Base-by-base conservation (phyloP, 495 filamentous ascomycete species). In the Tuber melanosporum region DNA sequence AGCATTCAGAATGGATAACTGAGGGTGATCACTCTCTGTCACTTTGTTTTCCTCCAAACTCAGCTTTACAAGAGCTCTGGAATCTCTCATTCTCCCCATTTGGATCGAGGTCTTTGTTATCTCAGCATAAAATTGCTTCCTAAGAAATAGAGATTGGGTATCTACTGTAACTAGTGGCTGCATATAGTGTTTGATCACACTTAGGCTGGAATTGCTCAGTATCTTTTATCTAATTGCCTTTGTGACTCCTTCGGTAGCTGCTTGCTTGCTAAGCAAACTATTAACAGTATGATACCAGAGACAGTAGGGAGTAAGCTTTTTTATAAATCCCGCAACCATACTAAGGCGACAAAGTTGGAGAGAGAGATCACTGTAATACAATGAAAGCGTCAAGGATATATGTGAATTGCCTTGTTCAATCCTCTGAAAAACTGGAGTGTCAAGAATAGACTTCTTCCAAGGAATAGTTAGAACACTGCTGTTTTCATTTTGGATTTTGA, bases 391-490 rank as follows among this genome's bases (percentile, higher is more conserved):
- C 1, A 15, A 2, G 17, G 15, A 47, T 15, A 47, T 9, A n/a
- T 43, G 36, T 43, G 70, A 71, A 20, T 19, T 10, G 36, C 36
- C 20, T 32, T 19, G 17, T 43, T 71, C 70, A 39, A 43, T 22
- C 36, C 70, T n/a, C 70, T n/a, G 70, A 39, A 71, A 43, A 71
- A 36, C 70, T n/a, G n/a, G 26, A 12, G 42, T 71, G 42, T 71
- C 70, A 17, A 71, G 5, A 43, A 39, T 20, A 71, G 70, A 12
- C 70, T 39, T 39, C 42, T 71, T 71, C n/a, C 70, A 71, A 39
- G 36, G 17, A 26, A 71, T n/a, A 20, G 19, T 22, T 20, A 52
- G 7, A n/a, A 52, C 8, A 22, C 47, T 52, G 47, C 47, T 52
- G 20, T 43, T 71, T 39, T 39, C 17, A 20, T 39, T 17, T 39